Conservation (phyloP, 495 filamentous ascomycete species). For the Tuber brumale region DNA sequence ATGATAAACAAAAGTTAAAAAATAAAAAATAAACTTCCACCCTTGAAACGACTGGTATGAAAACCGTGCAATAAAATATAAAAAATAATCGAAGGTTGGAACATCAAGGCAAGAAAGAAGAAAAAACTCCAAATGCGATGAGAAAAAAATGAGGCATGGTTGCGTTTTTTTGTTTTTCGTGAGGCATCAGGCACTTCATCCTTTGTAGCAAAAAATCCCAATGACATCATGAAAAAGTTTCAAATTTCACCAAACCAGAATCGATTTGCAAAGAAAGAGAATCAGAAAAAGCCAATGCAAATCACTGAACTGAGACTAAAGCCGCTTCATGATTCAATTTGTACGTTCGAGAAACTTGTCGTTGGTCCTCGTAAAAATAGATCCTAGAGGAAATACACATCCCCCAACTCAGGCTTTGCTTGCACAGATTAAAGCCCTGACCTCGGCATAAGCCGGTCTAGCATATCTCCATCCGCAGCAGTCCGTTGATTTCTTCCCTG, state of each 20-base stretch:
- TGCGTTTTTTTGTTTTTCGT: constrained; percentile 29
- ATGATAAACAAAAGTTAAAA: not conserved
- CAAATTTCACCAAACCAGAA: constrained; percentile 31
- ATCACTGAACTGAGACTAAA: constrained; percentile 29
- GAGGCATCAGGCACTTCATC: constrained; percentile 1
- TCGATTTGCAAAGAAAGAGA: constrained; percentile 14
- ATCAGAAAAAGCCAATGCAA: constrained; percentile 25
- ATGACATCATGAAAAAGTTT: constrained; percentile 22
- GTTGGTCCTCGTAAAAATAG: constrained; percentile 43
- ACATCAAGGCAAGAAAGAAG: not conserved
- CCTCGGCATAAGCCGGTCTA: constrained; percentile 37
- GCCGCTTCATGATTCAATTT: constrained; percentile 27
- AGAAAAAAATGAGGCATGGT: constrained; percentile 24
- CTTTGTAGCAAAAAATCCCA: constrained; percentile 18
- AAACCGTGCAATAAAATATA: constrained; percentile 29
- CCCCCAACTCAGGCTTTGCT: constrained; percentile 39
- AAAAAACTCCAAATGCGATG: constrained; percentile 35
- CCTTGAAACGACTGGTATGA: constrained; percentile 40
- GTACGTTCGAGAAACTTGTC: constrained; percentile 45
- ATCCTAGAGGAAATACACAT: constrained; percentile 31
- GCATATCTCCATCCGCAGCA: constrained; percentile 38
- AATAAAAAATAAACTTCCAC: constrained; percentile 43
- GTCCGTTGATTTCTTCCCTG: constrained; percentile 30
- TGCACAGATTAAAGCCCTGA: constrained; percentile 43
- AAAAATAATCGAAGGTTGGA: constrained; percentile 13